Conservation (phyloP, 345 rosid genomes). For the Aurinia saxatilis region DNA sequence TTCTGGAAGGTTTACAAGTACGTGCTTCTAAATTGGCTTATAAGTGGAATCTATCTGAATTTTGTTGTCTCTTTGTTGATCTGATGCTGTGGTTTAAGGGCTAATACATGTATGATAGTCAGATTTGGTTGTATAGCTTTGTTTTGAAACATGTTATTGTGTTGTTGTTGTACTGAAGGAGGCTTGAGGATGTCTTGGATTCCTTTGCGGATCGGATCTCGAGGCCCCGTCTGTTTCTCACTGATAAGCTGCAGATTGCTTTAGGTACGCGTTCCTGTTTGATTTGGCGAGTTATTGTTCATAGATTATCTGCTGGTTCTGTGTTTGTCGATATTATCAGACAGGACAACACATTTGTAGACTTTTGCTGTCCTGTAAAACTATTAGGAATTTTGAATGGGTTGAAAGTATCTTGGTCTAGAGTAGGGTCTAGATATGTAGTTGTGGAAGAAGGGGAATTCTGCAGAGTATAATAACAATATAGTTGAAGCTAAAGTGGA, state of each 20-base stretch:
- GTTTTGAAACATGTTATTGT: background rate
- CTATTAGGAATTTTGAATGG: background rate
- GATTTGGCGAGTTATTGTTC: background rate
- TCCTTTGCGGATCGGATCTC: slow-evolving; percentile 87
- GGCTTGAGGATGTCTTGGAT: slow-evolving; percentile 81
- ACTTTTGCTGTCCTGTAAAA: background rate
- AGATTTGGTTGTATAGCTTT: background rate
- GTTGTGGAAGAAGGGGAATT: slow-evolving; percentile 1
- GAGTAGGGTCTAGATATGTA: too few species aligned
- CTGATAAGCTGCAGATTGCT: slow-evolving; percentile 93
- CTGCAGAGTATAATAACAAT: background rate
- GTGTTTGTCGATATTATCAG: background rate
- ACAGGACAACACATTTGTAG: background rate
- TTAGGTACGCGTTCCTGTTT: slow-evolving; percentile 46
- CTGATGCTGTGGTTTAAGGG: background rate
- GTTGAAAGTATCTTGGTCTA: background rate
- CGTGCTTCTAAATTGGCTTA: too few species aligned
- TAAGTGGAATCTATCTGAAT: too few species aligned
- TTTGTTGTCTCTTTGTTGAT: background rate
- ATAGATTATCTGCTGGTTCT: background rate
- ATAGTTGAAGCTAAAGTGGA: background rate
- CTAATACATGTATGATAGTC: background rate
- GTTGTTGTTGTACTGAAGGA: slow-evolving; percentile 38
- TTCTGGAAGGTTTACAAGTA: slow-evolving; percentile 87
- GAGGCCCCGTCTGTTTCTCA: slow-evolving; percentile 73